Base-by-base conservation (phyloP, 176 grass and related monocot species). In the Cenchrus purpureus region DNA sequence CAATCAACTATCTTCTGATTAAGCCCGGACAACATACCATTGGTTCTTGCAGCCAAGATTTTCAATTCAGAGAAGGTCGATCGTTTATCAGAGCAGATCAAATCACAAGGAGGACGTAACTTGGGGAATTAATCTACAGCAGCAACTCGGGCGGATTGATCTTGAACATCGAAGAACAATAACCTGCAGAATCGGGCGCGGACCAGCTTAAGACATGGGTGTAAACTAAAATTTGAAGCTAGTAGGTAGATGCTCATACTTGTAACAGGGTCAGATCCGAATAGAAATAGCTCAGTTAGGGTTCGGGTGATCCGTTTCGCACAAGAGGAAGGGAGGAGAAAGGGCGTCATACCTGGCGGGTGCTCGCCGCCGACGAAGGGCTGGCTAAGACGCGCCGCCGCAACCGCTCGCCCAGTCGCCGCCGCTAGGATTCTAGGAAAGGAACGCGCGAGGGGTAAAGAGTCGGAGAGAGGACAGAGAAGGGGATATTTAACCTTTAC, bases 11-110 rank as follows among this genome's bases (percentile, higher is more conserved):
- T 46, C 34, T 40, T 90, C 10, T 34, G 77, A 76, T 13, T 42
- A 31, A 79, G 60, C 31, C 43, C 64, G 79, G 79, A 46, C 56
- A 62, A 56, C 51, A 29, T 82, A 82, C 79, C 79, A 82, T 82
- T 71, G 40, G 37, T 25, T 12, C 20, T 48, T 31, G 79, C 52
- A 29, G 66, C 79, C 51, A 82, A 29, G 66, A 45, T 71, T 58
- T 10, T 4, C 8, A 40, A 45, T 70, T 71, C 51, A 58, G 51
- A 13, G 9, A 68, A 70, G 75, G 56, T 62, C 25, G 40, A 77
- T 25, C 19, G 19, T 52, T 25, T 60, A n/a, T 25, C 29, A 4
- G 16, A 76, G 50, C 44, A 71, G 12, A 29, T 45, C n/a, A 4
- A 52, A 51, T 52, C n/a, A 42, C 65, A 68, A 5, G 34, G 34